phyloP scores from a whole-genome alignment of 345 rosid genomes.

The Eucalyptus cloeziana region DNA sequence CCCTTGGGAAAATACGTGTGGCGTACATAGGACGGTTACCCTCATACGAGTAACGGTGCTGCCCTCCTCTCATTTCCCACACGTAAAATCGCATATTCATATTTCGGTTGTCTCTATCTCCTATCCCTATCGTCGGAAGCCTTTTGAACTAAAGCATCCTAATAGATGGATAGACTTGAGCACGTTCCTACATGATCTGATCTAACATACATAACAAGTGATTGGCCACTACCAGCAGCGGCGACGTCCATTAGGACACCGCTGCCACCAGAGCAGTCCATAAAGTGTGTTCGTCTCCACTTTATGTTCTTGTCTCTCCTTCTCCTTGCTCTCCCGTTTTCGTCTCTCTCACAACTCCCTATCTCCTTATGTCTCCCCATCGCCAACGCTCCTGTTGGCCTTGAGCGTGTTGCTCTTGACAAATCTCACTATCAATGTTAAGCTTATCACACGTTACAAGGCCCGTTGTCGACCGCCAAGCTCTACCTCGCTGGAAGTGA shows the following conservation, averaged over 20 bases:
- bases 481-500: not conserved
- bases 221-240: not conserved
- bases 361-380: too few relatives aligned
- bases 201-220: not conserved
- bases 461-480: not conserved
- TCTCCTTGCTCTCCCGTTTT: too few relatives aligned
- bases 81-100: not conserved
- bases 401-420: not conserved
- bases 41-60: too few relatives aligned
- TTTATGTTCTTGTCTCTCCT: too few relatives aligned
- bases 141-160: not conserved
- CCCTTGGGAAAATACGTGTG: too few relatives aligned
- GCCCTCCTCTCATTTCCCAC: too few relatives aligned
- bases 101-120: not conserved
- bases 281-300: too few relatives aligned
- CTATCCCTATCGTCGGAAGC: not conserved
- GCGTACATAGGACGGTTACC: not conserved
- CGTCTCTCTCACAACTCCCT: too few relatives aligned
- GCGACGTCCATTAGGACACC: too few relatives aligned
- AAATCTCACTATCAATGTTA: not conserved
- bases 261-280: too few relatives aligned
- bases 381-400: too few relatives aligned
- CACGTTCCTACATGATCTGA: not conserved
- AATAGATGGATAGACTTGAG: not conserved
- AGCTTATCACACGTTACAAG: not conserved